Conservation (phyloP, 2,329 filamentous ascomycete species). For the Zymoseptoria crescenta region DNA sequence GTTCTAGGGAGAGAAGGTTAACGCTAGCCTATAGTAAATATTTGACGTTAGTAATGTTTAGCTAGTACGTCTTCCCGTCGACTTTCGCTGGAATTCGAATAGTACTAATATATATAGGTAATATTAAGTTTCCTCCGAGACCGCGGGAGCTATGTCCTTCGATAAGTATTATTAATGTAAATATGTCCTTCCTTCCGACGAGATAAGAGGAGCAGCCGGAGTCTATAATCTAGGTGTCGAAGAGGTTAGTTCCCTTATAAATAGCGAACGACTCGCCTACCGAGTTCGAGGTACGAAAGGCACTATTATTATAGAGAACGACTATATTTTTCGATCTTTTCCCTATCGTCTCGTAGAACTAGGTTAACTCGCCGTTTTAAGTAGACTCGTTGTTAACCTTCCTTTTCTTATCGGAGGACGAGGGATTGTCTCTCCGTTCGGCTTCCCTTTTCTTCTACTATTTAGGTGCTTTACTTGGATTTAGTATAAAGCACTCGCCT, state of each 20-base stretch:
- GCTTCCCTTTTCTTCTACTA: not conserved
- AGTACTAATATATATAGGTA: not conserved
- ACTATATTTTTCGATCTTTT: too few relatives aligned
- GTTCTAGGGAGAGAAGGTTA: not conserved
- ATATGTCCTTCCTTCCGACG: not conserved
- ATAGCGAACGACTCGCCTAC: not conserved
- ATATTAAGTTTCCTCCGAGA: not conserved
- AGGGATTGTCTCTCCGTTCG: not conserved
- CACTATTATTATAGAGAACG: too few relatives aligned
- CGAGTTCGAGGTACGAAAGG: not conserved
- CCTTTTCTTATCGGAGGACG: not conserved
- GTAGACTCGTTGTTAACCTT: not conserved
- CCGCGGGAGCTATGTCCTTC: not conserved
- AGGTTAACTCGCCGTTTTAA: too few relatives aligned
- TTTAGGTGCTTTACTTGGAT: not conserved
- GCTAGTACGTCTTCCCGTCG: not conserved
- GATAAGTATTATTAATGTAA: not conserved
- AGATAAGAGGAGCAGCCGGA: not conserved
- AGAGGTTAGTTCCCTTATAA: too few relatives aligned
- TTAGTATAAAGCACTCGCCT: not conserved
- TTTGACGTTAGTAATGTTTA: not conserved
- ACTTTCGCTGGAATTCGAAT: not conserved
- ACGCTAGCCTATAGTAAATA: not conserved
- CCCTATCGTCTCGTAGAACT: too few relatives aligned
- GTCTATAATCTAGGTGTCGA: not conserved